These are phyloP conservation scores for Cunninghamia lanceolata DNA, from an alignment of 75 land plant genomes.

Conservation along the genomic window DNA sequence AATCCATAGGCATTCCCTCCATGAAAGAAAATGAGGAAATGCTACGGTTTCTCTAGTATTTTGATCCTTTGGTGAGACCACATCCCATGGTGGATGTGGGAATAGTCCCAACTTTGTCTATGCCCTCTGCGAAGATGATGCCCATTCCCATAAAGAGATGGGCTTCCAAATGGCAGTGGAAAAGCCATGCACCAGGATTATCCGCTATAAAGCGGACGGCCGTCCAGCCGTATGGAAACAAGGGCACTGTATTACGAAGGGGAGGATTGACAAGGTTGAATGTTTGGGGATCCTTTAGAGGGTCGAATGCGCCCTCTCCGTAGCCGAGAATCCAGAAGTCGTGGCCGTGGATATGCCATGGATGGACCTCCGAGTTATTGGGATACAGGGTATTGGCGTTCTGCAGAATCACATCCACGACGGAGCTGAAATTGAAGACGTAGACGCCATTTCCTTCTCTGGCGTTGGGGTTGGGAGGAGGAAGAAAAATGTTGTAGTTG, in stretches of 20 bases:
- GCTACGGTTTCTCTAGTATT: neutral
- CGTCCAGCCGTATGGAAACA: constrained; percentile 90
- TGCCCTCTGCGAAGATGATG: constrained; percentile 74
- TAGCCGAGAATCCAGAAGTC: constrained; percentile 94
- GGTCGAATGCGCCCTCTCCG: constrained; percentile 65
- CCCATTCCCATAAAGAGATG: constrained; percentile 98
- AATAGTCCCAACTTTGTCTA: constrained; percentile 30
- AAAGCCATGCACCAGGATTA: constrained; percentile 91
- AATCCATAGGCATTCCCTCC: too few relatives aligned
- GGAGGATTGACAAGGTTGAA: constrained; percentile 77
- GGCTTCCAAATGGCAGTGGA: constrained; percentile 88
- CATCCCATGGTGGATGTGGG: constrained; percentile 64
- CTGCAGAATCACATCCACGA: constrained; percentile 81
- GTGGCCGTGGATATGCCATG: constrained; percentile 98
- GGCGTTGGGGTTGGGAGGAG: constrained; percentile 56
- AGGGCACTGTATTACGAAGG: constrained; percentile 62
- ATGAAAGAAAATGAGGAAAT: too few relatives aligned
- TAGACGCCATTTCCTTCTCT: constrained; percentile 45
- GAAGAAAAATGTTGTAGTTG: constrained; percentile 46
- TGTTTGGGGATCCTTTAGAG: constrained; percentile 23
- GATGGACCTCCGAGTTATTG: constrained; percentile 80
- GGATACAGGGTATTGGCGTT: constrained; percentile 67
- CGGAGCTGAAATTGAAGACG: constrained; percentile 32
- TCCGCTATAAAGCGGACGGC: constrained; percentile 70
- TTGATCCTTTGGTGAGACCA: constrained; percentile 49